phyloP scores from a whole-genome alignment of 2,329 filamentous ascomycete genomes.

The Alternaria sp. region DNA sequence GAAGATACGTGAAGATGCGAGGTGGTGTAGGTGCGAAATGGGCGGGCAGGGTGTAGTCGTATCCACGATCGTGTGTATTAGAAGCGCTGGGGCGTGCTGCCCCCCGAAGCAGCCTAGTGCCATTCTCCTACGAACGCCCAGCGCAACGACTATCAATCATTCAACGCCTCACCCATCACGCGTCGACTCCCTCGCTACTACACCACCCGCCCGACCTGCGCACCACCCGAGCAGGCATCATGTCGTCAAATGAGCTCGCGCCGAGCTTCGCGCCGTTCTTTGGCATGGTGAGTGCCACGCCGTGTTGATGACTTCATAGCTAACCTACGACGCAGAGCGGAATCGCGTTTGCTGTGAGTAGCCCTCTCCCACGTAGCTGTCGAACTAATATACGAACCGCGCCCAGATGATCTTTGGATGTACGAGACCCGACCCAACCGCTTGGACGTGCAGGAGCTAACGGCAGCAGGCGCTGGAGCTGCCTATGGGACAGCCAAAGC shows the following conservation, averaged over 20 bases:
- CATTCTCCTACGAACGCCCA: constrained; percentile 22
- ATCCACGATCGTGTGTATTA: constrained; percentile 15
- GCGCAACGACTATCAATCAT: constrained; percentile 17
- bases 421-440: constrained; percentile 53
- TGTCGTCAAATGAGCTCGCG: constrained; percentile 48
- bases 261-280: constrained; percentile 88
- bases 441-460: constrained; percentile 24
- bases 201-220: neutral
- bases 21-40: constrained; percentile 11
- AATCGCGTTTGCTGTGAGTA: constrained; percentile 70
- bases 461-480: constrained; percentile 67
- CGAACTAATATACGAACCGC: constrained; percentile 30
- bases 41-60: constrained; percentile 4
- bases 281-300: constrained; percentile 72
- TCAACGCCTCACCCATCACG: constrained; percentile 8
- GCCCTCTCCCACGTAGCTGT: constrained; percentile 10
- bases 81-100: constrained; percentile 12
- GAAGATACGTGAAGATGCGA: neutral
- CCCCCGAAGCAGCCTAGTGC: neutral
- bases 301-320: constrained; percentile 36
- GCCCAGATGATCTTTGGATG: constrained; percentile 78
- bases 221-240: constrained; percentile 14
- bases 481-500: constrained; percentile 89
- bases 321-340: constrained; percentile 65
- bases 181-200: constrained; percentile 1